Conservation (phyloP, 164 flowering plant species). For the Magnolia officinalis region DNA sequence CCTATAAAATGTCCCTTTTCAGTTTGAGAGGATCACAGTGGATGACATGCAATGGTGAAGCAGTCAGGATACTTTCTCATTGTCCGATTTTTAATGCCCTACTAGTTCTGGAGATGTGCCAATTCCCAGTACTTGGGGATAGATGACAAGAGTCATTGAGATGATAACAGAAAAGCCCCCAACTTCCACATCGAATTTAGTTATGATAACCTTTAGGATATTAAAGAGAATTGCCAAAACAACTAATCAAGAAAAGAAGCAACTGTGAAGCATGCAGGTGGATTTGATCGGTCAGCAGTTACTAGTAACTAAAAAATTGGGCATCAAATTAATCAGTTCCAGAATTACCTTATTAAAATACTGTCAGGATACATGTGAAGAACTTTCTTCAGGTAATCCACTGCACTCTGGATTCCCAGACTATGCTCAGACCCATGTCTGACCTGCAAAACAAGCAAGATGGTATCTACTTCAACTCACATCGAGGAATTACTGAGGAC, state of each 20-base stretch:
- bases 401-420: conserved; percentile 56
- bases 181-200: too few species aligned
- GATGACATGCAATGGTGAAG: too few species aligned
- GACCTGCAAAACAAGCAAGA: conserved; percentile 38
- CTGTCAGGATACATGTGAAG: conserved; percentile 78
- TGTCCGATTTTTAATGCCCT: too few species aligned
- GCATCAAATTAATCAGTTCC: background rate
- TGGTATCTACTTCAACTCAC: background rate
- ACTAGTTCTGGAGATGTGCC: too few species aligned
- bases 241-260: background rate
- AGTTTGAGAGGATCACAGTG: too few species aligned
- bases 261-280: background rate
- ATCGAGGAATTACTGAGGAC: background rate
- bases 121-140: too few species aligned
- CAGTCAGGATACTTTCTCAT: too few species aligned
- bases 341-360: conserved; percentile 56
- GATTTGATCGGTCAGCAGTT: too few species aligned
- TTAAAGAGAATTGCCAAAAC: background rate
- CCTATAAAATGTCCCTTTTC: too few species aligned
- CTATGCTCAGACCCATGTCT: conserved; percentile 36
- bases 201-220: background rate
- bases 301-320: too few species aligned
- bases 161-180: too few species aligned
- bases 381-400: conserved; percentile 62
- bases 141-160: too few species aligned